Evolutionary conservation across 2,329 filamentous ascomycete species (phyloP).

Genomic region (Alternaria solani): DNA sequence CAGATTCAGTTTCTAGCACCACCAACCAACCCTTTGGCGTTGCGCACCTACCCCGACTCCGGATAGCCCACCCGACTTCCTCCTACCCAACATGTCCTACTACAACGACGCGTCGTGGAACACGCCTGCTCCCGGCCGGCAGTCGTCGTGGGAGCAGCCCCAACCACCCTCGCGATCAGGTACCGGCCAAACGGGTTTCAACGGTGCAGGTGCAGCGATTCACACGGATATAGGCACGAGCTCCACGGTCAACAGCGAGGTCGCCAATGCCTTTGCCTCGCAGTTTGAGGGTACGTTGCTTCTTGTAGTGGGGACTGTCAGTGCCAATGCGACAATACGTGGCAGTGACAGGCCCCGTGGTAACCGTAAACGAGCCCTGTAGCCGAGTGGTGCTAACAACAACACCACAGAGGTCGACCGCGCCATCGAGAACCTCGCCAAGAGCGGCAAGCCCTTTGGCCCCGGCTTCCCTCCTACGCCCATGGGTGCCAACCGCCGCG

Average conservation of each 20-base stretch:
- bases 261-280: conserved; percentile 79
- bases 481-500: conserved; percentile 71
- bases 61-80: conserved; percentile 15
- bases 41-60: conserved; percentile 16
- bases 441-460: conserved; percentile 92
- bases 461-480: conserved; percentile 37
- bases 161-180: conserved; percentile 76
- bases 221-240: conserved; percentile 68
- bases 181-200: conserved; percentile 53
- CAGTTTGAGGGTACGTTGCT: conserved; percentile 84
- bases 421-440: conserved; percentile 92
- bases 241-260: conserved; percentile 72
- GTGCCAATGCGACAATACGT: conserved; percentile 6
- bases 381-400: conserved; percentile 23
- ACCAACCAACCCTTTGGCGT: conserved; percentile 23
- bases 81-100: conserved; percentile 65
- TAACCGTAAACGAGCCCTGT: not conserved
- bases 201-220: conserved; percentile 29
- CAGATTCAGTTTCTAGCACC: conserved; percentile 15
- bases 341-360: conserved; percentile 8
- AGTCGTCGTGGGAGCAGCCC: conserved; percentile 76
- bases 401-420: conserved; percentile 82
- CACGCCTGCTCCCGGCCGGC: conserved; percentile 67
- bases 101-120: conserved; percentile 72
- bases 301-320: not conserved